These are phyloP conservation scores for Thelephora aurantiotincta DNA, from an alignment of 768 basidiomycete species.

Conservation along the genomic window DNA sequence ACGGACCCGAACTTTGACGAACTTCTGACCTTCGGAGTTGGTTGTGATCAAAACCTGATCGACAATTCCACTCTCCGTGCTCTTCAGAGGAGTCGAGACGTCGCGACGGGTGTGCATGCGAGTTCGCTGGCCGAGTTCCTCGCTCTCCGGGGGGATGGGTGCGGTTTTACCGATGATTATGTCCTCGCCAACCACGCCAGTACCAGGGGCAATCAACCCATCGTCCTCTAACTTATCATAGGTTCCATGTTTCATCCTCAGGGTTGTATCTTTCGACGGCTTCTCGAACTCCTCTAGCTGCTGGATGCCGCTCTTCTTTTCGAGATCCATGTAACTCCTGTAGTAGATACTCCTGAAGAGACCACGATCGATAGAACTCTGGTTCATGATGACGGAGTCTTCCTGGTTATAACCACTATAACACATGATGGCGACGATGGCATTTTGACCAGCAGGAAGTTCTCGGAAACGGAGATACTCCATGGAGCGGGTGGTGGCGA, in stretches of 20 bases:
- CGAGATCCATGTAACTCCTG: conserved; percentile 95
- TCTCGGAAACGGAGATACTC: conserved; percentile 98
- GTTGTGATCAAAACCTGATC: conserved; percentile 97
- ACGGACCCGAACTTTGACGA: conserved; percentile 94
- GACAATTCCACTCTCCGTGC: conserved; percentile 94
- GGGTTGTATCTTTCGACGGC: conserved; percentile 81
- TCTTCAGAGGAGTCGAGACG: conserved; percentile 94
- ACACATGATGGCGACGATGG: conserved; percentile 94
- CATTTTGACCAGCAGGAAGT: conserved; percentile 97
- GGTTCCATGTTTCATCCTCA: conserved; percentile 95
- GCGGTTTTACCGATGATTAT: conserved; percentile 99
- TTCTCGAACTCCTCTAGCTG: conserved; percentile 95
- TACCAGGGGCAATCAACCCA: conserved; percentile 91
- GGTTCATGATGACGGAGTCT: conserved; percentile 99
- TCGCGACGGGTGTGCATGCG: conserved; percentile 87
- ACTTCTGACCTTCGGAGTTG: conserved; percentile 91
- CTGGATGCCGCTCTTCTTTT: conserved; percentile 90
- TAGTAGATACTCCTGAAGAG: conserved; percentile 98
- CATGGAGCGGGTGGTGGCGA: conserved; percentile 98
- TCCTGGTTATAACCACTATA: conserved; percentile 99
- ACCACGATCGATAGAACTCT: conserved; percentile 95
- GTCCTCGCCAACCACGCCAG: conserved; percentile 90
- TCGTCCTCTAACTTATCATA: conserved; percentile 98
- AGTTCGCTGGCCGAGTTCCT: conserved; percentile 95
- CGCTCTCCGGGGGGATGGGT: conserved; percentile 90